Conservation (phyloP, 352 stramenopile genomes). For the Pythium insidiosum region DNA sequence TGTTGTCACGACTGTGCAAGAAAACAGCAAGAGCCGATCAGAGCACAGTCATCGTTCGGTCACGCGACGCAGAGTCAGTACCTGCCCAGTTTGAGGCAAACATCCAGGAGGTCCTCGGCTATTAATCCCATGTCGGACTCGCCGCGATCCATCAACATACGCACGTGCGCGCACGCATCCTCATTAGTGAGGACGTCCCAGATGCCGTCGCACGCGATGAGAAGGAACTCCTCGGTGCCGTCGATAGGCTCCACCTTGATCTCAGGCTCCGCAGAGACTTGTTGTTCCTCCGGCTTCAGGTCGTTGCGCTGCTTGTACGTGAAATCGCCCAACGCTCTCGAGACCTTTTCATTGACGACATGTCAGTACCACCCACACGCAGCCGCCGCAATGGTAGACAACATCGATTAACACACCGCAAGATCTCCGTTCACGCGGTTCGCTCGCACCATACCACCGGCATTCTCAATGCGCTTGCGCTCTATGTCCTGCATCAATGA, state of each 20-base stretch:
- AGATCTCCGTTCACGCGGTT: constrained; percentile 82
- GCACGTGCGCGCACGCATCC: constrained; percentile 81
- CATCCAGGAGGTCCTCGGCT: constrained; percentile 74
- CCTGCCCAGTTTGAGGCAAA: constrained; percentile 65
- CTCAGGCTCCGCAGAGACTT: constrained; percentile 85
- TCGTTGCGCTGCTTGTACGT: constrained; percentile 68
- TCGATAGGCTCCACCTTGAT: constrained; percentile 74
- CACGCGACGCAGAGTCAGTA: constrained; percentile 12
- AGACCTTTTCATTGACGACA: constrained; percentile 30
- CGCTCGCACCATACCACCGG: constrained; percentile 56
- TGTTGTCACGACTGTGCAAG: constrained; percentile 54
- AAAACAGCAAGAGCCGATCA: neutral
- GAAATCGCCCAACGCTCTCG: constrained; percentile 68
- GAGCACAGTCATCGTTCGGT: too few species aligned
- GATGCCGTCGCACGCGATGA: constrained; percentile 90
- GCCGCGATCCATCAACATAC: constrained; percentile 59
- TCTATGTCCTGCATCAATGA: constrained; percentile 37
- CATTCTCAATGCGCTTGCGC: constrained; percentile 57
- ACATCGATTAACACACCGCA: constrained; percentile 39
- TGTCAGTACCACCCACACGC: neutral
- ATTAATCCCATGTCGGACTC: constrained; percentile 65
- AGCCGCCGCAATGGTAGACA: constrained; percentile 21
- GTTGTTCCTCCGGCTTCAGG: constrained; percentile 54
- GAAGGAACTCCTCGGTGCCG: constrained; percentile 84
- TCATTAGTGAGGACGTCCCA: constrained; percentile 93